A percentile compares a stretch with the other conserved stretches of the same genome.
phyloP scores from a whole-genome alignment of 768 basidiomycete species.

The Suillus weaverae region DNA sequence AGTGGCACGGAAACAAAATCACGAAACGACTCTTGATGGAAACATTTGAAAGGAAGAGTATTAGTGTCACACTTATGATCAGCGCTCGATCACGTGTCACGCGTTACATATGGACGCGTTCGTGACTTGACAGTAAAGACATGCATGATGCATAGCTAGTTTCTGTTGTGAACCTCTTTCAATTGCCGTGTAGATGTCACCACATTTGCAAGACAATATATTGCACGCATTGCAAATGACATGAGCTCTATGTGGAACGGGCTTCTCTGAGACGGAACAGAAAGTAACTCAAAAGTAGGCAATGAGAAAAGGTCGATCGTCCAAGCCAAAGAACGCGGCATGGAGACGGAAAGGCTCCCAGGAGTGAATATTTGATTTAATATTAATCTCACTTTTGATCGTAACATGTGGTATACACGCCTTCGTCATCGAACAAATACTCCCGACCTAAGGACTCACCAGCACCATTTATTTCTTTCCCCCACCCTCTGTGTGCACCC shows the following conservation, averaged over 20 bases:
- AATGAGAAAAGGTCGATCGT: neutral
- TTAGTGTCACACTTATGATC: too few relatives aligned
- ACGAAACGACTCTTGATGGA: neutral
- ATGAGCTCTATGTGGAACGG: neutral
- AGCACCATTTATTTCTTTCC: constrained; percentile 42
- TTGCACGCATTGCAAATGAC: neutral
- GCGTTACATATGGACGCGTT: constrained; percentile 28
- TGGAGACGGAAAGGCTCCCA: neutral
- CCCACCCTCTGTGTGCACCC: constrained; percentile 60
- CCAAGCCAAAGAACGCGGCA: neutral
- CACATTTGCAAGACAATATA: neutral
- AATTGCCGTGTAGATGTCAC: neutral
- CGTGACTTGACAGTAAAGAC: constrained; percentile 21
- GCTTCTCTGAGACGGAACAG: neutral
- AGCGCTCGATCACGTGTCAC: constrained; percentile 23
- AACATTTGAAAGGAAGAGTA: neutral
- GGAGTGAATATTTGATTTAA: neutral
- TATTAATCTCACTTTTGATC: neutral
- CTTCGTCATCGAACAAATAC: constrained; percentile 5
- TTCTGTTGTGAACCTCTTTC: neutral
- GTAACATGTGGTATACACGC: constrained; percentile 1
- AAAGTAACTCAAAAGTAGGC: neutral
- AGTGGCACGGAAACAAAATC: neutral
- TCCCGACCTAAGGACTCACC: neutral
- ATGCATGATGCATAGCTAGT: too few relatives aligned